Evolutionary conservation across 73 alveolate genomes (phyloP), one percentile per base, ranked within the genome.

Genomic region (Paramecium octaurelia): DNA sequence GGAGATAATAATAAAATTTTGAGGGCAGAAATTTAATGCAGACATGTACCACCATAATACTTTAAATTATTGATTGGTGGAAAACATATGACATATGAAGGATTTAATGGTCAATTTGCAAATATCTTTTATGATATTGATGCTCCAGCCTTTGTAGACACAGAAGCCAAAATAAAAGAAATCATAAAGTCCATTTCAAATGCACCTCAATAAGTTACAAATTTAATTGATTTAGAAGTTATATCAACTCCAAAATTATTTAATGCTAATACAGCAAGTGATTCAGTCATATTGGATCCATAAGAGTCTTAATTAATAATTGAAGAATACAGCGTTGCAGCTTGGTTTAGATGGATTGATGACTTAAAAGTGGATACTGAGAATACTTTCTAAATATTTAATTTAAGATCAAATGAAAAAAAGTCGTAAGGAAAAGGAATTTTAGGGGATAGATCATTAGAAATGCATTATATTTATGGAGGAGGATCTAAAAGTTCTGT

Each of bases 331-430:
- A 27, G 64, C 7, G 57, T 80, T 43, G 91, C 91, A 44, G 91
- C 43, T 0, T 80, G 91, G 91, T 80, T 80, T 23, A 80, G 91
- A 48, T 80, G 91, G 91, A 46, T 43, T 43, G 91, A 80, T 80
- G 91, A 80, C 48, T 44, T 80, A 36, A 80, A 80, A 14, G 70
- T 80, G 6, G 91, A 80, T 43, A 24, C 20, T 24, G 71, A 24
- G 20, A 80, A 80, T 46, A 80, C 91, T 40, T 80, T 80, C 50
- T 80, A 80, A 80, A 46, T 80, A 3, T 80, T 80, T 23, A 80
- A 80, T 44, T 46, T 80, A 23, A 80, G 91, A 48, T 80, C 91
- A 44, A 80, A 34, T 16, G 73, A 80, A 43, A 24, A 80, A 35
- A 80, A 80, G 8, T 40, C 42, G 3, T 23, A 21, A 20, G 75